Conservation (phyloP, 495 filamentous ascomycete genomes). For the Neurospora pannonica region DNA sequence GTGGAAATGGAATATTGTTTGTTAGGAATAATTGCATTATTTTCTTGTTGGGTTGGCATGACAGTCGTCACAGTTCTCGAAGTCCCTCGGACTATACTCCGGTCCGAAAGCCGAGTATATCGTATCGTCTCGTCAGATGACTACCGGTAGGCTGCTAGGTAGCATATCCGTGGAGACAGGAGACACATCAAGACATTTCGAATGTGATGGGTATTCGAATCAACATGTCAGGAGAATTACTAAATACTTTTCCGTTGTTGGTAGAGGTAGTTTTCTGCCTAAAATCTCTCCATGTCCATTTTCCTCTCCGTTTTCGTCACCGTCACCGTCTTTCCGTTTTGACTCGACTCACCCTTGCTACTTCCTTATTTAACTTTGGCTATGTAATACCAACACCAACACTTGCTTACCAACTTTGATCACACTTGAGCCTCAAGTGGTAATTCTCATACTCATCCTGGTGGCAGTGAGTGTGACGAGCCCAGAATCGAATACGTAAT, state of each 20-base stretch:
- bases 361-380: too few relatives aligned
- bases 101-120: neutral
- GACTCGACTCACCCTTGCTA: too few relatives aligned
- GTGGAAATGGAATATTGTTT: neutral
- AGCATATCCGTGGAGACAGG: neutral
- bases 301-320: neutral
- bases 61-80: accelerated
- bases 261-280: neutral
- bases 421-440: neutral
- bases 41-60: neutral
- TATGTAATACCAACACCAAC: too few relatives aligned
- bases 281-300: neutral
- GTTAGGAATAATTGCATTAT: neutral
- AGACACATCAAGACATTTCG: neutral
- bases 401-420: neutral
- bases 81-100: neutral
- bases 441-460: neutral
- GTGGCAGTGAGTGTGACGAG: neutral
- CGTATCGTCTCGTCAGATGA: neutral
- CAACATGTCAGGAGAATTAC: neutral
- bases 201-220: neutral
- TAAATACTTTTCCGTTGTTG: neutral
- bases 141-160: too few relatives aligned
- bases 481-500: neutral
- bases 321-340: neutral